Percentiles rank a stretch among this genome's conserved stretches.
Conservation (phyloP, 2,329 filamentous ascomycete genomes). For the Erysiphe neolycopersici region DNA sequence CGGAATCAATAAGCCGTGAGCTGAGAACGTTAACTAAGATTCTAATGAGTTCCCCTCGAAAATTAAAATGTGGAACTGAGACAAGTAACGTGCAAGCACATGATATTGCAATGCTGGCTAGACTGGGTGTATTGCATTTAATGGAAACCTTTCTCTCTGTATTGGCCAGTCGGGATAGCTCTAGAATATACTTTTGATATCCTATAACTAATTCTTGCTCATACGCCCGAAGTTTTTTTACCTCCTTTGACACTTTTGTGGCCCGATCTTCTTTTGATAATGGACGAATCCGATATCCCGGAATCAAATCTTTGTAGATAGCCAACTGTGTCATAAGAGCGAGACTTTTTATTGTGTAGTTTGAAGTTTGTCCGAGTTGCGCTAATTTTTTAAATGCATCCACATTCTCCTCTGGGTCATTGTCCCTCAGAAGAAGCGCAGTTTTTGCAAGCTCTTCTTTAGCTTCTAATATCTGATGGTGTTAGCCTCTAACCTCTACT, state of each 20-base stretch:
- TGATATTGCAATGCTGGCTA: constrained; percentile 54
- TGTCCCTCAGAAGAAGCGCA: constrained; percentile 47
- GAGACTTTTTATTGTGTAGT: constrained; percentile 58
- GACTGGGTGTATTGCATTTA: constrained; percentile 18
- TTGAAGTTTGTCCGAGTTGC: constrained; percentile 41
- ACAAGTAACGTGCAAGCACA: constrained; percentile 63
- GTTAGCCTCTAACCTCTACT: constrained; percentile 15
- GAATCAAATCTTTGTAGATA: constrained; percentile 88
- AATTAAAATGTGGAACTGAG: constrained; percentile 90
- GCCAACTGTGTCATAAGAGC: constrained; percentile 65
- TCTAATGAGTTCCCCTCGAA: constrained; percentile 62
- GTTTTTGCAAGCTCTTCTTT: constrained; percentile 82
- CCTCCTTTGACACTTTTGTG: constrained; percentile 75
- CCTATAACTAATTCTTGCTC: constrained; percentile 68
- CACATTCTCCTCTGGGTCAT: constrained; percentile 77
- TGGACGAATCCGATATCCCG: constrained; percentile 80
- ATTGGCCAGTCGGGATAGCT: constrained; percentile 42
- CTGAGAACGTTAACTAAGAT: constrained; percentile 70
- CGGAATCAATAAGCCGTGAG: constrained; percentile 38
- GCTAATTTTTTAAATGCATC: constrained; percentile 53
- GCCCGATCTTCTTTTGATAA: constrained; percentile 45
- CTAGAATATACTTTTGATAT: constrained; percentile 64
- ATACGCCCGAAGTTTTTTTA: constrained; percentile 54
- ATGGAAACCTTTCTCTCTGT: constrained; percentile 17
- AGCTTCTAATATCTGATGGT: constrained; percentile 58